A percentile compares a stretch with the other conserved stretches of the same genome.
phyloP scores from a whole-genome alignment of 1,284 basidiomycete genomes.

The Thecaphora thlaspeos region DNA sequence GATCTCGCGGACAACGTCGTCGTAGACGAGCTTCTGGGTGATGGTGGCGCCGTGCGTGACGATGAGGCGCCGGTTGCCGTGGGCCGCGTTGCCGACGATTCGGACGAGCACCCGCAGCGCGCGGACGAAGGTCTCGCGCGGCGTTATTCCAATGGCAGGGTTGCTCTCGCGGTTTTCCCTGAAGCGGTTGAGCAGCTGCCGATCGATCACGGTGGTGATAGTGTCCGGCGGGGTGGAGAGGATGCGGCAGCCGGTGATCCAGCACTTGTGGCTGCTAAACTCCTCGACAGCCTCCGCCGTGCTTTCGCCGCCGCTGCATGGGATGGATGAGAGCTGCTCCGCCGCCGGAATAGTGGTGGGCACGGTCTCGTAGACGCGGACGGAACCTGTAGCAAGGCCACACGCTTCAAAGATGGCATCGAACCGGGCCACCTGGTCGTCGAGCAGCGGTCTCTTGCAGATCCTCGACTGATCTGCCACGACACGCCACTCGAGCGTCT shows the following conservation, averaged over 20 bases:
- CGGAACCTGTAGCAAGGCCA: slow-evolving; percentile 8
- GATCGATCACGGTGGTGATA: slow-evolving; percentile 23
- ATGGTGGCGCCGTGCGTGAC: slow-evolving; percentile 18
- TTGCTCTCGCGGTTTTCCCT: slow-evolving; percentile 17
- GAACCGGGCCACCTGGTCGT: neutral
- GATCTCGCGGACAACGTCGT: slow-evolving; percentile 18
- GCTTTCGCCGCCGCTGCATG: too few species aligned
- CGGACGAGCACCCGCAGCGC: slow-evolving; percentile 20
- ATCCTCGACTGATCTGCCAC: slow-evolving; percentile 15
- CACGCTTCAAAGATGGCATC: slow-evolving; percentile 25
- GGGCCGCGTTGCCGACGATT: slow-evolving; percentile 31
- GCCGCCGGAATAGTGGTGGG: slow-evolving; percentile 13
- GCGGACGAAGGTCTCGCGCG: slow-evolving; percentile 21
- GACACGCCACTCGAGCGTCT: slow-evolving; percentile 37
- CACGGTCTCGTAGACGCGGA: slow-evolving; percentile 22
- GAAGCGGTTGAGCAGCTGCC: slow-evolving; percentile 14
- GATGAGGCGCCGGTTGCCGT: slow-evolving; percentile 28
- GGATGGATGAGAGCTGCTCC: slow-evolving; percentile 9
- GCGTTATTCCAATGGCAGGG: slow-evolving; percentile 24
- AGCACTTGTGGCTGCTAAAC: slow-evolving; percentile 30
- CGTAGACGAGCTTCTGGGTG: slow-evolving; percentile 33
- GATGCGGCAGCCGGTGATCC: slow-evolving; percentile 16
- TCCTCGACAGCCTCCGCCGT: slow-evolving; percentile 6
- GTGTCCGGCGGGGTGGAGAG: slow-evolving; percentile 27
- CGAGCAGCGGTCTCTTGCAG: slow-evolving; percentile 1